These are phyloP conservation scores for Leccinellum rugosiceps DNA, from an alignment of 768 basidiomycete species.

Conservation along the genomic window DNA sequence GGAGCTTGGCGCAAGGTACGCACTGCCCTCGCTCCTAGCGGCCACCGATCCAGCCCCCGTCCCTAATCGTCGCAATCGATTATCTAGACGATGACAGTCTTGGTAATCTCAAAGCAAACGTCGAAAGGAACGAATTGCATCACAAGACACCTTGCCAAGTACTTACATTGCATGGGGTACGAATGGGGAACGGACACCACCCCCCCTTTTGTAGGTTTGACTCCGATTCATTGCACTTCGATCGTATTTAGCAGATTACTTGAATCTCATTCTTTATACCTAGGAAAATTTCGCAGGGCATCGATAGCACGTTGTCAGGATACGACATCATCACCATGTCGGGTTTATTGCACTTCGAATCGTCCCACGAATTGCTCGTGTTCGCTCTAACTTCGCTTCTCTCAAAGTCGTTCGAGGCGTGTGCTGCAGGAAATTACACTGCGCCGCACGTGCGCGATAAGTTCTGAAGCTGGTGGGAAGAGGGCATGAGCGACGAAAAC, in stretches of 20 bases:
- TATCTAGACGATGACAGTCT: constrained; percentile 65
- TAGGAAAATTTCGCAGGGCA: constrained; percentile 13
- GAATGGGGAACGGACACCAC: constrained; percentile 60
- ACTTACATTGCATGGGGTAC: constrained; percentile 46
- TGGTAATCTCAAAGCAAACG: constrained; percentile 52
- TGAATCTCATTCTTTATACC: neutral
- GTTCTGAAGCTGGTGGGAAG: too few species aligned
- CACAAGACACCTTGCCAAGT: constrained; percentile 42
- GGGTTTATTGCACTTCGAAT: constrained; percentile 68
- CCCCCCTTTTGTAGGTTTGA: constrained; percentile 43
- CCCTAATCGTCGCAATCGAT: constrained; percentile 60
- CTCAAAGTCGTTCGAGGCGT: constrained; percentile 35
- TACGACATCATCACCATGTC: constrained; percentile 67
- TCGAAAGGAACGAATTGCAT: constrained; percentile 43
- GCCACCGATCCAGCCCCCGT: constrained; percentile 45
- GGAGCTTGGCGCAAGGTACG: constrained; percentile 71
- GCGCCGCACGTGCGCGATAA: constrained; percentile 44
- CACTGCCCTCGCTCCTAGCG: constrained; percentile 61
- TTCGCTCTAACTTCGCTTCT: constrained; percentile 50
- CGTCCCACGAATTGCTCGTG: constrained; percentile 56
- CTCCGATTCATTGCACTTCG: neutral
- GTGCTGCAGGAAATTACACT: constrained; percentile 65
- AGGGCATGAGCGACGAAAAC: constrained; percentile 28
- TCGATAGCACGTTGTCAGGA: constrained; percentile 21
- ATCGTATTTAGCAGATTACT: neutral